Percentiles rank a stretch among this genome's conserved stretches.
phyloP scores from a whole-genome alignment of 108 stramenopile genomes.

The Schizochytrium sp. region DNA sequence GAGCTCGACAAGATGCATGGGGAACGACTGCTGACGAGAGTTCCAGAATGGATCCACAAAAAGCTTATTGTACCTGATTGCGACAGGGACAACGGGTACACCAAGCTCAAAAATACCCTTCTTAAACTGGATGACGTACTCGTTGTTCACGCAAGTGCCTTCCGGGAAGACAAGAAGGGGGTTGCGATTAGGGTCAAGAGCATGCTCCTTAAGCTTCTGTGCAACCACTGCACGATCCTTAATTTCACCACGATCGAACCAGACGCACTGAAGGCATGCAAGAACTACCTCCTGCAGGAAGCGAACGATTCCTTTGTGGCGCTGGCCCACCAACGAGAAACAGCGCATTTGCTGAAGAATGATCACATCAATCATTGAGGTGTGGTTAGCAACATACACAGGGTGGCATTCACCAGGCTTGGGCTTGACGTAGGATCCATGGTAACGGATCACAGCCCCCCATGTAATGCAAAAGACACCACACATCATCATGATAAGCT shows the following conservation, averaged over 20 bases:
- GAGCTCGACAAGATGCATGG: conserved; percentile 60
- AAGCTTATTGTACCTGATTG: conserved; percentile 66
- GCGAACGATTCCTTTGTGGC: conserved; percentile 61
- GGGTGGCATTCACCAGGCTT: conserved; percentile 59
- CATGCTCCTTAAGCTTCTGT: conserved; percentile 52
- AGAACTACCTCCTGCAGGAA: conserved; percentile 59
- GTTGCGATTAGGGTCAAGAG: conserved; percentile 37
- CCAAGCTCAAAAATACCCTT: conserved; percentile 62
- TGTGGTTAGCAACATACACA: conserved; percentile 66
- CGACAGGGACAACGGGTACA: conserved; percentile 65
- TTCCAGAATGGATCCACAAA: conserved; percentile 67
- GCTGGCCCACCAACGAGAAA: conserved; percentile 63
- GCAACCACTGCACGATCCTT: conserved; percentile 52
- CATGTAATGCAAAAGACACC: conserved; percentile 58
- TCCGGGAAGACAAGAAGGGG: conserved; percentile 66
- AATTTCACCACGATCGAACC: conserved; percentile 62
- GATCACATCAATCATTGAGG: conserved; percentile 65
- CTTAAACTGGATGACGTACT: conserved; percentile 63
- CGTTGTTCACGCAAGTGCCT: conserved; percentile 66
- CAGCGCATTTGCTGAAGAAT: conserved; percentile 61
- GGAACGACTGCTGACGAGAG: conserved; percentile 49
- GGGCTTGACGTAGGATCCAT: conserved; percentile 45
- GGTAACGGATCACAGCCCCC: conserved; percentile 63
- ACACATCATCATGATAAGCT: conserved; percentile 61
- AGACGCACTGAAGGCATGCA: conserved; percentile 53